These are phyloP conservation scores for Allium sativum DNA, from an alignment of 106 monocot species.

Conservation along the genomic window DNA sequence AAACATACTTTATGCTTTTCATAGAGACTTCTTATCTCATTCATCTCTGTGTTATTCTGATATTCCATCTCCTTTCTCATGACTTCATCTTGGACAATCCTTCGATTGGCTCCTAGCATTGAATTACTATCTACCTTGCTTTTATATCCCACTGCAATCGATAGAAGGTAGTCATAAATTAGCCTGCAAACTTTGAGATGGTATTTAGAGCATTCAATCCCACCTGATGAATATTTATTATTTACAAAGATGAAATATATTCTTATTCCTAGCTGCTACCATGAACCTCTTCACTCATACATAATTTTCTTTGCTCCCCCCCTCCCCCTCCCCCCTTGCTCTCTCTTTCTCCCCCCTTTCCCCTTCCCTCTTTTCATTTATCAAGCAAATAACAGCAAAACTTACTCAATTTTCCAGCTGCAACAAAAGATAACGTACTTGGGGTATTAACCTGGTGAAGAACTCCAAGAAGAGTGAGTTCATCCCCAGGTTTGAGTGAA, in stretches of 20 bases:
- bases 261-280: no score
- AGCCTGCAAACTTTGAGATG: no score
- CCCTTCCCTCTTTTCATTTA: background rate
- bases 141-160: constrained; percentile 31
- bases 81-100: constrained; percentile 20
- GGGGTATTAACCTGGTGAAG: constrained; percentile 43
- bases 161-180: background rate
- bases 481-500: constrained; percentile 43
- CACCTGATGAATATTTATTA: no score
- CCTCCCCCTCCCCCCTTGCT: no score
- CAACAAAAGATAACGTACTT: constrained; percentile 33
- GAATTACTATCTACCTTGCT: constrained; percentile 20
- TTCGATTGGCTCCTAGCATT: constrained; percentile 14
- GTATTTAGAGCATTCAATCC: no score
- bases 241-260: no score
- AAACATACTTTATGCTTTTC: constrained; percentile 14
- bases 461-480: constrained; percentile 41
- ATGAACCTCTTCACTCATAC: background rate
- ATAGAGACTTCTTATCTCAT: constrained; percentile 15
- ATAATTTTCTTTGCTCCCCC: background rate
- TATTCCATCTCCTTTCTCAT: constrained; percentile 15
- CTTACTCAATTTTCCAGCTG: constrained; percentile 25
- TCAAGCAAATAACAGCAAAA: constrained; percentile 1
- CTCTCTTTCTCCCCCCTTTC: no score
- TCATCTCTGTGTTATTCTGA: constrained; percentile 23